Evolutionary conservation across 805 yeast species (phyloP).

Genomic region (Wickerhamomyces subpelliculosus): DNA sequence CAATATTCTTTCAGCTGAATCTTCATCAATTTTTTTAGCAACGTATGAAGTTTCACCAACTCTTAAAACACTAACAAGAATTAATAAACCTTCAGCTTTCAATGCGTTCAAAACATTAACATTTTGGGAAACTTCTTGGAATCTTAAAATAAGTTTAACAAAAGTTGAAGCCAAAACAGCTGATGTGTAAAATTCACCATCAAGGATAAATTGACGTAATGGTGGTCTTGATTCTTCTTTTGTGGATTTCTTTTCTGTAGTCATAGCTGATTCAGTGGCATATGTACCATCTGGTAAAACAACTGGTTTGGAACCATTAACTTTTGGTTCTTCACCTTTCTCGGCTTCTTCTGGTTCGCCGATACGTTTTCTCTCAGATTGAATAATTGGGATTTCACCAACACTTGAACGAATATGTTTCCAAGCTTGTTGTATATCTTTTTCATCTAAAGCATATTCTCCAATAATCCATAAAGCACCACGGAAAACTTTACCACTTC

Average conservation of each 20-base stretch:
- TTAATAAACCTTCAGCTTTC: constrained; percentile 90
- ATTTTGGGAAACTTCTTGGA: constrained; percentile 48
- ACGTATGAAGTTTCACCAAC: constrained; percentile 72
- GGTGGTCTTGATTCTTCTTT: constrained; percentile 49
- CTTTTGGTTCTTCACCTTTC: constrained; percentile 21
- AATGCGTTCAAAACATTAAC: constrained; percentile 67
- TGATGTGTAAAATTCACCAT: constrained; percentile 87
- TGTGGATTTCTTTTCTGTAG: constrained; percentile 36
- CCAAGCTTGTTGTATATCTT: constrained; percentile 80
- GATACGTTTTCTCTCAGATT: constrained; percentile 52
- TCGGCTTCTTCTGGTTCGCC: constrained; percentile 29
- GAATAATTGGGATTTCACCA: constrained; percentile 88
- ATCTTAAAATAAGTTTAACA: constrained; percentile 79
- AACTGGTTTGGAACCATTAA: constrained; percentile 56
- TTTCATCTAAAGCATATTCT: constrained; percentile 72
- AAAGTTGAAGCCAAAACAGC: constrained; percentile 84
- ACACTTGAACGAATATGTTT: constrained; percentile 70
- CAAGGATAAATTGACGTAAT: constrained; percentile 71
- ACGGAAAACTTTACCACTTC: constrained; percentile 85
- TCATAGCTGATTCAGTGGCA: constrained; percentile 86
- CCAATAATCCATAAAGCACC: constrained; percentile 96
- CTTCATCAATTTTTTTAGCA: constrained; percentile 83
- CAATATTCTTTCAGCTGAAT: constrained; percentile 89
- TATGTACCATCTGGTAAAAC: constrained; percentile 98
- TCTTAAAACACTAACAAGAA: constrained; percentile 85